Percentiles rank a stretch among this genome's conserved stretches.
These are phyloP conservation scores for Yarrowia keelungensis DNA, from an alignment of 805 yeast species.

Conservation along the genomic window DNA sequence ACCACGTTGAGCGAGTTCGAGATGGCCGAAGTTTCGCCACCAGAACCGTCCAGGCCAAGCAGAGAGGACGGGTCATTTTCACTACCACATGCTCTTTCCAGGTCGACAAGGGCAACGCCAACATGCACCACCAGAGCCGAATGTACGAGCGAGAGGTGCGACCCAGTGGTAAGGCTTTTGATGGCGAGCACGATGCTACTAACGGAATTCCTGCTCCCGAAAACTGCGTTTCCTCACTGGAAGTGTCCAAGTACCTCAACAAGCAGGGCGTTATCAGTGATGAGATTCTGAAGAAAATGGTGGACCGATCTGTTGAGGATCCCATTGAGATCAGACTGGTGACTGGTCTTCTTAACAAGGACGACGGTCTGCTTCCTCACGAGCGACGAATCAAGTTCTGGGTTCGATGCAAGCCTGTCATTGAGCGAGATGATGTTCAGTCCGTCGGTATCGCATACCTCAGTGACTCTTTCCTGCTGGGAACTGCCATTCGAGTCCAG, in stretches of 20 bases:
- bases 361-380: constrained; percentile 35
- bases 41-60: constrained; percentile 61
- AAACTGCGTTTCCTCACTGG: constrained; percentile 21
- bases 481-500: constrained; percentile 37
- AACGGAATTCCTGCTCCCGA: constrained; percentile 35
- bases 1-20: constrained; percentile 59
- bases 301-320: constrained; percentile 44
- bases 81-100: constrained; percentile 60
- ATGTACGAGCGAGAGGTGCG: constrained; percentile 18
- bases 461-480: constrained; percentile 41
- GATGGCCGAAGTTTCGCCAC: constrained; percentile 61
- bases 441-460: constrained; percentile 41
- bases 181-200: constrained; percentile 30
- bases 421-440: constrained; percentile 39
- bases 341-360: constrained; percentile 28
- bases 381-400: constrained; percentile 39
- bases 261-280: constrained; percentile 40
- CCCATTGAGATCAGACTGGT: constrained; percentile 42
- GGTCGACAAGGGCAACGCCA: constrained; percentile 42
- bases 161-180: constrained; percentile 15
- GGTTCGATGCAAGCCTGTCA: constrained; percentile 40
- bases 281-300: constrained; percentile 42
- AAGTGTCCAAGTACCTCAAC: constrained; percentile 26
- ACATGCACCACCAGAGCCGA: constrained; percentile 37
- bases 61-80: constrained; percentile 58